These are phyloP conservation scores for Oryza officinalis DNA, from an alignment of 176 grass and related monocot species.

Conservation along the genomic window DNA sequence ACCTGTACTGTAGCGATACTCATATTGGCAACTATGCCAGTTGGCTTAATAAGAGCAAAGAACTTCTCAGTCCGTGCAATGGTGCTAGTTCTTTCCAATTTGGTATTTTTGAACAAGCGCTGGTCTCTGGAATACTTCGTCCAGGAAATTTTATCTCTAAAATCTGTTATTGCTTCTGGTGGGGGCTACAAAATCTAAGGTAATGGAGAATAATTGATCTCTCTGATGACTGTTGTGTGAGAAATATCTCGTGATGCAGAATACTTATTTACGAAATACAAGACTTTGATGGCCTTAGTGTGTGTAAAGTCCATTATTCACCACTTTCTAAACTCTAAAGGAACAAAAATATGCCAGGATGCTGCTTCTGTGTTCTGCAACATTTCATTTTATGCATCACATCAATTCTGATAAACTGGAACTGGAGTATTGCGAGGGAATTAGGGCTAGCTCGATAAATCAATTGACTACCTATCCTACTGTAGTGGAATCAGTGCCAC, in stretches of 20 bases:
- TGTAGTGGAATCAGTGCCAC: not conserved
- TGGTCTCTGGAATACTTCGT: slow-evolving; percentile 56
- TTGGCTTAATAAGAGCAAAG: slow-evolving; percentile 35
- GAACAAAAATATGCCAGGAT: not conserved
- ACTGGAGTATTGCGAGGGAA: not conserved
- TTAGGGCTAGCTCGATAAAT: not conserved
- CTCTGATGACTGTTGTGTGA: not conserved
- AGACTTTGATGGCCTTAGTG: not conserved
- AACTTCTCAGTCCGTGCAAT: slow-evolving; percentile 35
- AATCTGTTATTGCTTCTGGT: slow-evolving; percentile 92
- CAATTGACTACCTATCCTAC: not conserved
- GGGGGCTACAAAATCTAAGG: slow-evolving; percentile 90
- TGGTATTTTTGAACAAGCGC: slow-evolving; percentile 68
- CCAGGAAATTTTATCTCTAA: slow-evolving; percentile 79
- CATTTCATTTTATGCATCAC: not conserved
- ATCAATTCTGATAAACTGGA: not conserved
- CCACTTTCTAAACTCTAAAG: not conserved
- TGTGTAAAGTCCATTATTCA: slow-evolving; percentile 1
- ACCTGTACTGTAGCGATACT: slow-evolving; percentile 60
- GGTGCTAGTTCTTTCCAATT: slow-evolving; percentile 38
- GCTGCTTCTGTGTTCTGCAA: not conserved
- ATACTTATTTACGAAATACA: not conserved
- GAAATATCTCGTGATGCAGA: not conserved
- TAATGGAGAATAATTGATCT: slow-evolving; percentile 10
- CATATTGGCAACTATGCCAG: slow-evolving; percentile 24